Evolutionary conservation across 2,329 filamentous ascomycete genomes (phyloP).

Genomic region (Cordyceps javanica): DNA sequence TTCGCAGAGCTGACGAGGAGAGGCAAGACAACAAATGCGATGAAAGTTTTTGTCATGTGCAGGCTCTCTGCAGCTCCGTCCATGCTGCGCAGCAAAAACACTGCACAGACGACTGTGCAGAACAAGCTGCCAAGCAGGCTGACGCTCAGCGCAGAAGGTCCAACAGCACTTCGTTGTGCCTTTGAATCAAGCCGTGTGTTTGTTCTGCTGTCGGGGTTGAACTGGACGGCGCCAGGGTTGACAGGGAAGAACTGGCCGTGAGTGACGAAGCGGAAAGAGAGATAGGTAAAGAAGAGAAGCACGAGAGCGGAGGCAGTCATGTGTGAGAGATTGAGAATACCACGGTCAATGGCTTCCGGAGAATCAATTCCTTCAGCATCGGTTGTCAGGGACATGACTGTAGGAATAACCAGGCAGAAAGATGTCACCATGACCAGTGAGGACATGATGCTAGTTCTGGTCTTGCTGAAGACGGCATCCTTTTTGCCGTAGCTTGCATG

Average conservation of each 20-base stretch:
- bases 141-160: not conserved
- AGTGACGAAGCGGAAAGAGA: conserved; percentile 15
- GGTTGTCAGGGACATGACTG: conserved; percentile 13
- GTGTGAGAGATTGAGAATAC: conserved; percentile 14
- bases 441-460: conserved; percentile 16
- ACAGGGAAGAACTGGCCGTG: conserved; percentile 15
- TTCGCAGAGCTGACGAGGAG: conserved; percentile 9
- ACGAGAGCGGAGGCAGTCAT: conserved; percentile 14
- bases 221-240: conserved; percentile 7
- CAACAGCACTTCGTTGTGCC: not conserved
- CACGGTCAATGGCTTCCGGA: conserved; percentile 4
- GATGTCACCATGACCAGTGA: conserved; percentile 16
- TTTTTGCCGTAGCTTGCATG: conserved; percentile 16
- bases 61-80: not conserved
- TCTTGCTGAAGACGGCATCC: conserved; percentile 15
- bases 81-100: conserved; percentile 8
- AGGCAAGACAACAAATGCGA: conserved; percentile 7
- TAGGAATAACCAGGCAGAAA: conserved; percentile 16
- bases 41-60: conserved; percentile 7
- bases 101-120: not conserved
- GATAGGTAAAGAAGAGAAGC: conserved; percentile 15
- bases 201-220: conserved; percentile 9
- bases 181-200: conserved; percentile 10
- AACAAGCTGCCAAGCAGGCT: conserved; percentile 1
- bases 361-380: not conserved